Evolutionary conservation across 78 protist species (phyloP).

Genomic region (Dictyostelium capitatum): DNA sequence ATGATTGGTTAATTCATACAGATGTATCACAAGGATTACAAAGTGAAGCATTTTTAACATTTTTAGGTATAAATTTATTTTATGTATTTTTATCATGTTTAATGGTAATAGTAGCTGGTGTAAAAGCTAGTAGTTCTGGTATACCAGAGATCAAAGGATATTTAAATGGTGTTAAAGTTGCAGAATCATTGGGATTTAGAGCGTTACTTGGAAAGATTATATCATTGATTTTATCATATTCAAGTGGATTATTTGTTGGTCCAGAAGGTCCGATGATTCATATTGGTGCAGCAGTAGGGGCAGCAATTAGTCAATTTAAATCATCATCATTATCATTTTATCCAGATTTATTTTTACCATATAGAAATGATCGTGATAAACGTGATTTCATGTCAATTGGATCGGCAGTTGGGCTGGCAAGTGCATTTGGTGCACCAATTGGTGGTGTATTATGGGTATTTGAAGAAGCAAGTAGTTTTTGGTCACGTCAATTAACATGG

Average conservation of each 20-base stretch:
- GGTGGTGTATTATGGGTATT: conserved; percentile 95
- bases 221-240: conserved; percentile 84
- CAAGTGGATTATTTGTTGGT: conserved; percentile 84
- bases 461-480: conserved; percentile 93
- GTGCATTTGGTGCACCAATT: conserved; percentile 97
- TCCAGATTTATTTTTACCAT: conserved; percentile 38
- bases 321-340: conserved; percentile 36
- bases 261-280: conserved; percentile 96
- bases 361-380: conserved; percentile 91
- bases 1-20: too few species aligned
- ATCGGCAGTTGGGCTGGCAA: conserved; percentile 97
- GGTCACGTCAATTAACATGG: conserved; percentile 93
- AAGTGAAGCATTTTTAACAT: conserved; percentile 56
- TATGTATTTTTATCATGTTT: conserved; percentile 35
- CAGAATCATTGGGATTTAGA: conserved; percentile 40
- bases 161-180: conserved; percentile 82
- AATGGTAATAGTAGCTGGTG: conserved; percentile 65
- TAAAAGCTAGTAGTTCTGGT: conserved; percentile 89
- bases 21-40: conserved; percentile 39
- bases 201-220: conserved; percentile 87
- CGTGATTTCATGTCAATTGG: conserved; percentile 92
- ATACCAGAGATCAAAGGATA: conserved; percentile 94
- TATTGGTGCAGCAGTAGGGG: conserved; percentile 86
- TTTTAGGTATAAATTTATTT: conserved; percentile 48
- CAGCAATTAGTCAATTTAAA: conserved; percentile 42